These are phyloP conservation scores for Penicillium sp. DNA, from an alignment of 2,329 filamentous ascomycete genomes.

Conservation along the genomic window DNA sequence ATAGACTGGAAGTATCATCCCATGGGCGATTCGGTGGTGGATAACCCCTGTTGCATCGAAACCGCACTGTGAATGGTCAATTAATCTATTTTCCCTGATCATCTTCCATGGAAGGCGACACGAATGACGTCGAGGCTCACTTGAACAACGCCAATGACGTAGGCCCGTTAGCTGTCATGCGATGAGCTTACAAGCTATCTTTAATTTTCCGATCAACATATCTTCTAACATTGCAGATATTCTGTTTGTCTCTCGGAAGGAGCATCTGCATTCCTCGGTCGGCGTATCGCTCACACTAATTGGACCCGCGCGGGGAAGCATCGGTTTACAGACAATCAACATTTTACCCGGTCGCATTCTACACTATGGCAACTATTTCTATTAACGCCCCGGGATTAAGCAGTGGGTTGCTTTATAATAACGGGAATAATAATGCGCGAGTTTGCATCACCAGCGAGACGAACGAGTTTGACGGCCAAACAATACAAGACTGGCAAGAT, in stretches of 20 bases:
- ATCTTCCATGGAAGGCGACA: slow-evolving; percentile 1
- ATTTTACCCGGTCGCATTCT: background rate
- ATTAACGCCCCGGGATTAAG: slow-evolving; percentile 38
- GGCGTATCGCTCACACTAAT: too few relatives aligned
- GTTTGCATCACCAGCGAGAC: slow-evolving; percentile 41
- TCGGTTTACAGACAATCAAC: too few relatives aligned
- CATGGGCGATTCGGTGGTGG: background rate
- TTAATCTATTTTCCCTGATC: slow-evolving; percentile 5
- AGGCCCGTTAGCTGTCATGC: slow-evolving; percentile 13
- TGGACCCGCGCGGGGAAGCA: too few relatives aligned
- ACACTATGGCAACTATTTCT: slow-evolving; percentile 37
- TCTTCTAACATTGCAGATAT: too few relatives aligned
- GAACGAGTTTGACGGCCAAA: slow-evolving; percentile 57
- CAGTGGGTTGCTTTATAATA: slow-evolving; percentile 40
- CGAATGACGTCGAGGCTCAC: background rate
- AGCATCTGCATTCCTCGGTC: too few relatives aligned
- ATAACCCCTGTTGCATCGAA: background rate
- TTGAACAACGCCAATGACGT: slow-evolving; percentile 15
- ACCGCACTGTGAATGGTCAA: background rate
- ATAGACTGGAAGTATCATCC: background rate
- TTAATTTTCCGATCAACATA: too few relatives aligned
- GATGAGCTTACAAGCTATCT: background rate
- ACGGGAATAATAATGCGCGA: slow-evolving; percentile 35
- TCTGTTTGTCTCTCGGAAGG: too few relatives aligned
- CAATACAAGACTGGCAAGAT: slow-evolving; percentile 59